phyloP scores from a whole-genome alignment of 73 alveolate species.

The Tetrahymena borealis region DNA sequence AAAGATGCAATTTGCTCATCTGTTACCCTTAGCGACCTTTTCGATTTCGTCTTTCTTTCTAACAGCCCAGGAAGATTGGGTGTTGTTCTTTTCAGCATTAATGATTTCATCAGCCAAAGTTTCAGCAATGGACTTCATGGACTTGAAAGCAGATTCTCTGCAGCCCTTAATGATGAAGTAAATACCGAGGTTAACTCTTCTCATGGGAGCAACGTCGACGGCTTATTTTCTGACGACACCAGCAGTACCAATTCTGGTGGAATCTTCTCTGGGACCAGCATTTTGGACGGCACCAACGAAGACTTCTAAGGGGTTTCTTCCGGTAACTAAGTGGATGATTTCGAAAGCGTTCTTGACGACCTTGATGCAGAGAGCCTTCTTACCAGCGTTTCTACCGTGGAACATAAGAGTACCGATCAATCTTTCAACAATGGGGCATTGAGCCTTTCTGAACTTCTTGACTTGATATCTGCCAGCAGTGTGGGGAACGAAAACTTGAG shows the following conservation, averaged over 20 bases:
- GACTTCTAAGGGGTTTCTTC: constrained; percentile 96
- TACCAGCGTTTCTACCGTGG: constrained; percentile 99
- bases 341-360: constrained; percentile 96
- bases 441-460: constrained; percentile 95
- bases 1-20: constrained; percentile 52
- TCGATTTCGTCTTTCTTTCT: constrained; percentile 97
- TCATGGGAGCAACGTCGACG: constrained; percentile 98
- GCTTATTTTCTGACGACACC: constrained; percentile 99
- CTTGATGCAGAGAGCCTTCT: constrained; percentile 96
- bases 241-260: constrained; percentile 98
- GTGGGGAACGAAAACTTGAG: constrained; percentile 91
- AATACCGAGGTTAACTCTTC: constrained; percentile 97
- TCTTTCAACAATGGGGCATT: constrained; percentile 98
- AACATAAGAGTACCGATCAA: constrained; percentile 90
- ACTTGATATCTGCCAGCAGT: constrained; percentile 98
- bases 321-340: constrained; percentile 91
- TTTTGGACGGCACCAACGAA: constrained; percentile 91
- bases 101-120: constrained; percentile 98
- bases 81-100: constrained; percentile 87
- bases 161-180: constrained; percentile 94
- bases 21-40: constrained; percentile 97
- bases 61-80: constrained; percentile 89
- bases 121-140: constrained; percentile 96
- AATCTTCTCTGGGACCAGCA: constrained; percentile 99
- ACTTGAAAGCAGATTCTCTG: constrained; percentile 94